Base-by-base conservation (phyloP, 2,329 filamentous ascomycete species). In the Sporothrix inflata region DNA sequence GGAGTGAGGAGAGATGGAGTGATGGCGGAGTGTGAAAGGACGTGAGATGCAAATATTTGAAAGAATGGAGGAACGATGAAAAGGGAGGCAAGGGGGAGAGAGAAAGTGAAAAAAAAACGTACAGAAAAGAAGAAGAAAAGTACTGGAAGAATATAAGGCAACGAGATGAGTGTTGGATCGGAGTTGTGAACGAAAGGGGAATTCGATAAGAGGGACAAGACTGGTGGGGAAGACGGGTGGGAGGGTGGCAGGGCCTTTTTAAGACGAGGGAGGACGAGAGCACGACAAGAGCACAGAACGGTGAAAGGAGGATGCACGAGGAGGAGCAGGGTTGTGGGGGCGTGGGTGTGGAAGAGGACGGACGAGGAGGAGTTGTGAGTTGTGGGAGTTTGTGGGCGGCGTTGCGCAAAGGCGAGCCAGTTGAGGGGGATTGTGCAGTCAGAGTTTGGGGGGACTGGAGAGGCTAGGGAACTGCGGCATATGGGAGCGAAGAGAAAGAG, bases 271-370 rank as follows among this genome's bases (percentile, higher is more conserved):
- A 65, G 60, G 57, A 61, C 57, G 34, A 49, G 24, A 8, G 61
- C 30, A 14, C 16, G 16, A 12, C 12, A 24, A 34, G 12, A 66
- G 38, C 60, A 65, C 21, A 65, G 21, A 19, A 65, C 51, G 67
- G 67, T 69, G 67, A 57, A 69, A 60, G 69, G n/a, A 63, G 69
- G 55, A 70, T 53, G 69, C 69, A 70, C 69, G 42, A 63, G 42
- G 42, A 70, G 42, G 24, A 63, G 42, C 63, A 63, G 27, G 42
- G 55, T 61, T 70, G 68, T 61, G 53, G 27, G 40, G 69, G 34
- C 27, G 66, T 42, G 49, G 55, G 55, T 34, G 69, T 19, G 40
- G 42, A 55, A 21, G 38, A 47, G 6, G 55, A 24, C 9, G 24
- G 53, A 21, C 19, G 34, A 60, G 34, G 24, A 34, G 51, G 51